Base-by-base conservation (phyloP, 1,284 basidiomycete genomes). In the Malassezia obtusa region DNA sequence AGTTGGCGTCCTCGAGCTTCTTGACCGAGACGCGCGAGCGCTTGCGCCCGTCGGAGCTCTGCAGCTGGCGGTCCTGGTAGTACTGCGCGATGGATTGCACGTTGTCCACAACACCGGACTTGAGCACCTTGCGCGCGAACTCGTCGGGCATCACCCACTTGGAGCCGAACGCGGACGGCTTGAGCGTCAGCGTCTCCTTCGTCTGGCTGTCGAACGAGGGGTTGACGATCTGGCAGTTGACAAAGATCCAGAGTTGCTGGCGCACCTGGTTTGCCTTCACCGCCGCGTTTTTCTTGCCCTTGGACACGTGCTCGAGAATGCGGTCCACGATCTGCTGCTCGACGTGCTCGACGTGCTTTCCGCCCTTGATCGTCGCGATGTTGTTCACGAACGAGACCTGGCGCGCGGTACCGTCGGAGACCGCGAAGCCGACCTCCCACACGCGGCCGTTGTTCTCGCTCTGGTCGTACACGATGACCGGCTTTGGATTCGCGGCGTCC, bases 191-290 rank as follows among this genome's bases (percentile, higher is more conserved):
- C 8, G 85, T 88, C 76, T 99, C 94, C 78, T 99, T 99, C 43
- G 94, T 98, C 77, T 99, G 94, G 78, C 89, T 91, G 79, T 99
- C 92, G 76, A 99, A 99, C 1, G 91, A 89, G 9, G 94, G 92
- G 73, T 99, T 99, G 77, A 95, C 91, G 60, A 98, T 86, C 60
- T 95, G 79, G 21, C 88, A 84, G 70, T 98, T 98, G 74, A 99
- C 86, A 71, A 98, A 99, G 57, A 99, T 81, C 89, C 89, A 94
- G 82, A 98, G 89, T 73, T 99, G 91, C 72, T 87, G 91, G 78
- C 89, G 92, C 77, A 98, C 85, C 76, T 95, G 89, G 56, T 84
- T 82, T 11, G 88, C 81, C 76, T 96, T 96, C 68, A 98, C 85
- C 1, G 85, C 81, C 9, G 89, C 87, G 2, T 80, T 88, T 57